Percentiles rank a stretch among this genome's conserved stretches.
These are phyloP conservation scores for Aspergillus quadricinctus DNA, from an alignment of 2,329 filamentous ascomycete species.

Conservation along the genomic window DNA sequence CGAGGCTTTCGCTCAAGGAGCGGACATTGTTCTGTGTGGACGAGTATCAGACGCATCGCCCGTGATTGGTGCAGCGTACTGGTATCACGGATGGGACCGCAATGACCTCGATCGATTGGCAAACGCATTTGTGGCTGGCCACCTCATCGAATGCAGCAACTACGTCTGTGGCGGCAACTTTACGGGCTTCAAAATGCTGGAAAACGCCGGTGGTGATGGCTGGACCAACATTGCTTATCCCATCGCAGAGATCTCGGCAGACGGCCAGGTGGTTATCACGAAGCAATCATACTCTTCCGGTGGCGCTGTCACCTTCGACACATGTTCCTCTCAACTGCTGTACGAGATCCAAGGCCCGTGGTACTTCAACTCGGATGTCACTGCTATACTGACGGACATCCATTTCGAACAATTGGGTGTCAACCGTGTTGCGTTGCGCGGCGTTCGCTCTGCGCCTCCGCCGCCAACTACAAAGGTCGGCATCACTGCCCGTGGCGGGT, in stretches of 20 bases:
- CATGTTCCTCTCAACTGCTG: constrained; percentile 50
- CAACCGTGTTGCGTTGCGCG: constrained; percentile 48
- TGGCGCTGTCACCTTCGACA: constrained; percentile 46
- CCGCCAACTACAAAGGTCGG: constrained; percentile 51
- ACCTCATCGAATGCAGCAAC: constrained; percentile 39
- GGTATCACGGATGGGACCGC: constrained; percentile 42
- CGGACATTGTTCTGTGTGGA: constrained; percentile 44
- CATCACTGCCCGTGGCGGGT: constrained; percentile 44
- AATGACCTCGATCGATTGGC: constrained; percentile 35
- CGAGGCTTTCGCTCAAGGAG: constrained; percentile 36
- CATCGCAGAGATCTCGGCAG: constrained; percentile 42
- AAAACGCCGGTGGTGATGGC: constrained; percentile 20
- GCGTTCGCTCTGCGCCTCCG: constrained; percentile 42
- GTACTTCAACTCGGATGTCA: constrained; percentile 57
- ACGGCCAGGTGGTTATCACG: constrained; percentile 41
- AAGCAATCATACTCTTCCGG: constrained; percentile 38
- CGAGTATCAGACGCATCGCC: constrained; percentile 44
- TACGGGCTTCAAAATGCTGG: constrained; percentile 38
- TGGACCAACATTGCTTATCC: constrained; percentile 47
- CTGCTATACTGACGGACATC: constrained; percentile 48
- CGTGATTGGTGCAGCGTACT: constrained; percentile 40
- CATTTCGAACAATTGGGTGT: constrained; percentile 49
- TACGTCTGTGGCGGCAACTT: constrained; percentile 45
- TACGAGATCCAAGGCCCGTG: constrained; percentile 54
- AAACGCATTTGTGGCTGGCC: constrained; percentile 36